A percentile compares a stretch with the other conserved stretches of the same genome.
Evolutionary conservation across 345 rosid genomes (phyloP).

Genomic region (Raphanus raphanistrum): DNA sequence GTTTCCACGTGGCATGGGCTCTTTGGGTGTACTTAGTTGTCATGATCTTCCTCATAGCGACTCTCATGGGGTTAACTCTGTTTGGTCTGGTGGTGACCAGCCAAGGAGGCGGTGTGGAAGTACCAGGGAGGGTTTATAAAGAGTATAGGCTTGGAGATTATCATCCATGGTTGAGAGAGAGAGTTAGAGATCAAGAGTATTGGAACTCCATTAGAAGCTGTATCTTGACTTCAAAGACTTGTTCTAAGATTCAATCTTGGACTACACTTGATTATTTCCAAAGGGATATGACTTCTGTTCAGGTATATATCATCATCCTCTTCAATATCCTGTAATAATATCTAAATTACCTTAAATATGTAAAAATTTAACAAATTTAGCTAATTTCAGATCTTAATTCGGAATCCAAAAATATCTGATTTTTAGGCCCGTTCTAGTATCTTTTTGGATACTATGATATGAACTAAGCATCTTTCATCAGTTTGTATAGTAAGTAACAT

Average conservation of each 20-base stretch:
- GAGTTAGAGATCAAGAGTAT: constrained; percentile 57
- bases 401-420: neutral
- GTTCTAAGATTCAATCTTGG: constrained; percentile 64
- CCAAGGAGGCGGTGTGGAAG: constrained; percentile 68
- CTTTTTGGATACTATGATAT: too few relatives aligned
- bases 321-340: too few relatives aligned
- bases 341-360: too few relatives aligned
- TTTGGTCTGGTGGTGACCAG: constrained; percentile 81
- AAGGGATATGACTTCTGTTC: constrained; percentile 66
- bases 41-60: constrained; percentile 68
- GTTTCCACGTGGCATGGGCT: constrained; percentile 79
- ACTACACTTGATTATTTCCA: constrained; percentile 76
- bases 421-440: neutral
- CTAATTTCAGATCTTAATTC: neutral
- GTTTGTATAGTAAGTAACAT: too few relatives aligned
- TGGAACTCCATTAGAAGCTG: constrained; percentile 77
- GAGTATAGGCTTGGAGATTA: constrained; percentile 71
- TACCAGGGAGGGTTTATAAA: constrained; percentile 65
- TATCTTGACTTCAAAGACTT: constrained; percentile 68
- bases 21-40: constrained; percentile 92
- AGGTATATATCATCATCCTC: constrained; percentile 45
- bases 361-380: too few relatives aligned
- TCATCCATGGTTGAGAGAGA: constrained; percentile 74
- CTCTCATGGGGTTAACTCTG: constrained; percentile 68
- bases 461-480: too few relatives aligned